A percentile compares a stretch with the other conserved stretches of the same genome.
Conservation (phyloP, 805 yeast genomes). For the Zygoascus flipseniorum region DNA sequence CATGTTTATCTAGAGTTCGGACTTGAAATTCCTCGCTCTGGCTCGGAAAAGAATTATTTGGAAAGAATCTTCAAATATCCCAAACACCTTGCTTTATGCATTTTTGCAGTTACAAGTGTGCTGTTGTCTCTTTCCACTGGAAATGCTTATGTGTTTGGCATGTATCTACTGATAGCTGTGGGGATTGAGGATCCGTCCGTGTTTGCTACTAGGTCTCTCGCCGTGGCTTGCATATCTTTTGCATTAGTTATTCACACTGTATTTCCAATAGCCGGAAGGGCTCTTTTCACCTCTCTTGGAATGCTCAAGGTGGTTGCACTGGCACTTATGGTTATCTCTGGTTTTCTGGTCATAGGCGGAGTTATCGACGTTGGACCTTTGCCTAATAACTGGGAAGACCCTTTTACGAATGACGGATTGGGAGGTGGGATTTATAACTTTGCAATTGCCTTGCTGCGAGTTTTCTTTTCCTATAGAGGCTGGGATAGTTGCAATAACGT, state of each 20-base stretch:
- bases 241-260: conserved; percentile 41
- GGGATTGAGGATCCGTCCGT: conserved; percentile 33
- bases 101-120: conserved; percentile 46
- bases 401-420: conserved; percentile 34
- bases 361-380: conserved; percentile 18
- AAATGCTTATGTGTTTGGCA: conserved; percentile 57
- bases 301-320: conserved; percentile 45
- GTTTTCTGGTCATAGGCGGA: conserved; percentile 35
- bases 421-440: conserved; percentile 41
- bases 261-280: conserved; percentile 43
- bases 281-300: conserved; percentile 47
- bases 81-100: conserved; percentile 41
- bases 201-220: conserved; percentile 37
- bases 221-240: conserved; percentile 39
- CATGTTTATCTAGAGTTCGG: conserved; percentile 60
- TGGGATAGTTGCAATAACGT: conserved; percentile 67
- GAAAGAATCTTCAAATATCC: conserved; percentile 51
- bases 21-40: conserved; percentile 53
- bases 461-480: conserved; percentile 58
- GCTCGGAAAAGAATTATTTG: conserved; percentile 62
- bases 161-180: conserved; percentile 40
- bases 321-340: conserved; percentile 40
- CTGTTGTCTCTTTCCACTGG: conserved; percentile 54
- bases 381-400: conserved; percentile 31
- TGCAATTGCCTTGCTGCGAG: conserved; percentile 49